Evolutionary conservation across 2,329 filamentous ascomycete genomes (phyloP).

Genomic region (Aspergillus calidoustus): DNA sequence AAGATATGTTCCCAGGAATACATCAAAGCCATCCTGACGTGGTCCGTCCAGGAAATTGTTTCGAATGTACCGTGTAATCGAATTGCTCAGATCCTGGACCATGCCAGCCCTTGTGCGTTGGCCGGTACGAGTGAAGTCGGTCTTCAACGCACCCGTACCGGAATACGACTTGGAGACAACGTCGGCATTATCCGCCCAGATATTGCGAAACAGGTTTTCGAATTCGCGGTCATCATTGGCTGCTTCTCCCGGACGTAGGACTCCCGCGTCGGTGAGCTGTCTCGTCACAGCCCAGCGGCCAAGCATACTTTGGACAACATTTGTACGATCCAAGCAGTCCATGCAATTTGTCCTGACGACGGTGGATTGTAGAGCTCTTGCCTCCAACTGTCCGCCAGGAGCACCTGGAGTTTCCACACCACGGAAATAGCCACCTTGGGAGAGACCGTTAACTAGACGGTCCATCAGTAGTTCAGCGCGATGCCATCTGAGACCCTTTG

Average conservation of each 20-base stretch:
- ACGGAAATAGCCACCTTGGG: slow-evolving; percentile 87
- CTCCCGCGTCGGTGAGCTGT: slow-evolving; percentile 82
- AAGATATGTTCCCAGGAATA: slow-evolving; percentile 87
- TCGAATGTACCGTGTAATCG: slow-evolving; percentile 82
- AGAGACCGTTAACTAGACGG: slow-evolving; percentile 74
- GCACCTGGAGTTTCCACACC: slow-evolving; percentile 82
- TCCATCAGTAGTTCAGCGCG: slow-evolving; percentile 86
- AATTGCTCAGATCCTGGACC: slow-evolving; percentile 85
- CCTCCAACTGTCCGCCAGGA: slow-evolving; percentile 72
- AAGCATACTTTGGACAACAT: slow-evolving; percentile 97
- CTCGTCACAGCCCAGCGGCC: slow-evolving; percentile 86
- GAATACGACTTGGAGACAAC: slow-evolving; percentile 92
- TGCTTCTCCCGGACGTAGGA: slow-evolving; percentile 75
- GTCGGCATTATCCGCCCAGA: slow-evolving; percentile 98
- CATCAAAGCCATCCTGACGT: slow-evolving; percentile 90
- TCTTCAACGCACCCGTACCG: slow-evolving; percentile 96
- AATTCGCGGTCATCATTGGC: slow-evolving; percentile 82
- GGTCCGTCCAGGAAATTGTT: slow-evolving; percentile 97
- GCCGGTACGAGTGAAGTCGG: slow-evolving; percentile 94
- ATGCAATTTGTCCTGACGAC: slow-evolving; percentile 98
- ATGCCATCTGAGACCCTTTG: slow-evolving; percentile 92
- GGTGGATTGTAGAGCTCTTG: slow-evolving; percentile 79
- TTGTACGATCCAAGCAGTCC: slow-evolving; percentile 97
- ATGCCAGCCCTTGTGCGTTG: slow-evolving; percentile 83
- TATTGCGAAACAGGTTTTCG: slow-evolving; percentile 89